A percentile compares a stretch with the other conserved stretches of the same genome.
Conservation (phyloP, 1,284 basidiomycete species). For the Pseudozyma flocculosa region DNA sequence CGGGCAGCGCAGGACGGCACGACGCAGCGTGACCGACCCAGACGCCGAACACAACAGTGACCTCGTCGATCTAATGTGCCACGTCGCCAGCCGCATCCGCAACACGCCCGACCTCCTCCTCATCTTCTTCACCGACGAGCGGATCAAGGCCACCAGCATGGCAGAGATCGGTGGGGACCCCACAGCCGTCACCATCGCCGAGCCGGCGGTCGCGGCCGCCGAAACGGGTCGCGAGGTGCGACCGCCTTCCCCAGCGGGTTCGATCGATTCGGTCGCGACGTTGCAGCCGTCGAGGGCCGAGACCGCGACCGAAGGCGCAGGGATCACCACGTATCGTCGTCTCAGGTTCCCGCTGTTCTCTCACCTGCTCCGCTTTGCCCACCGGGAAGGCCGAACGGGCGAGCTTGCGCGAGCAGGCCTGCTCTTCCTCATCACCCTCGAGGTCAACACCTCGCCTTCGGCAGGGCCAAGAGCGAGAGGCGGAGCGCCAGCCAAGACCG, state of each 20-base stretch:
- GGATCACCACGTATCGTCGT: slow-evolving; percentile 6
- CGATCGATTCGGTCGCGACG: slow-evolving; percentile 32
- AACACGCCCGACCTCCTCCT: slow-evolving; percentile 46
- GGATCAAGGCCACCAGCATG: slow-evolving; percentile 1
- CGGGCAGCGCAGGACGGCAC: too few relatives aligned
- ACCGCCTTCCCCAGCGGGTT: slow-evolving; percentile 21
- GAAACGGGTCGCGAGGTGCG: background rate
- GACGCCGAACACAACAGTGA: slow-evolving; percentile 25
- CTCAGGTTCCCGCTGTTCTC: slow-evolving; percentile 67
- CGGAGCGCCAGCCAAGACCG: slow-evolving; percentile 14
- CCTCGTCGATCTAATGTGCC: slow-evolving; percentile 51
- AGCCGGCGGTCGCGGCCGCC: too few relatives aligned
- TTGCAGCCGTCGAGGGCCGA: slow-evolving; percentile 16
- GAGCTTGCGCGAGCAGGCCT: slow-evolving; percentile 90
- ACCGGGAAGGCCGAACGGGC: slow-evolving; percentile 88
- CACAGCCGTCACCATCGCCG: background rate
- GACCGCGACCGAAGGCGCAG: slow-evolving; percentile 9
- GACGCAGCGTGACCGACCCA: background rate
- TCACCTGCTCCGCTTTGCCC: slow-evolving; percentile 90
- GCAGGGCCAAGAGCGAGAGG: slow-evolving; percentile 1
- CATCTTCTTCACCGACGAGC: slow-evolving; percentile 46
- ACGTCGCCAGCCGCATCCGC: slow-evolving; percentile 48
- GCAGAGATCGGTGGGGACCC: background rate
- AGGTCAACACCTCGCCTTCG: slow-evolving; percentile 5
- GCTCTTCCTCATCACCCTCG: slow-evolving; percentile 85